Conservation (phyloP, 1,139 yeast genomes). For the Blastobotrys aristatus region DNA sequence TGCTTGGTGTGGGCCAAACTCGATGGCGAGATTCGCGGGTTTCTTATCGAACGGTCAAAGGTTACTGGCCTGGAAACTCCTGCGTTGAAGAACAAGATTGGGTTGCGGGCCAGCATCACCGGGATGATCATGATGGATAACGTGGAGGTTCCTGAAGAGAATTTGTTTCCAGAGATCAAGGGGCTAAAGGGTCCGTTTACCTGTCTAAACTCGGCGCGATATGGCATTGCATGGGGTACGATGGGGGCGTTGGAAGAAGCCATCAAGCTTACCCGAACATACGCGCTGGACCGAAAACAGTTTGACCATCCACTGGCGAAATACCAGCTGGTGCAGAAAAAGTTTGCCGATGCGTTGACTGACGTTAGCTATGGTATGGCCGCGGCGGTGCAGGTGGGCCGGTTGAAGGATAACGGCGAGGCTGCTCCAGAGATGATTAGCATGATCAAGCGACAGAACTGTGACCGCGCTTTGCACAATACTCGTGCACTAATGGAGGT, state of each 20-base stretch:
- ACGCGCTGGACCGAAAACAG: slow-evolving; percentile 40
- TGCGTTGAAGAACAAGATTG: slow-evolving; percentile 37
- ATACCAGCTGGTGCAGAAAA: slow-evolving; percentile 42
- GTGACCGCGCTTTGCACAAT: slow-evolving; percentile 39
- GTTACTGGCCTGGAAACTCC: slow-evolving; percentile 39
- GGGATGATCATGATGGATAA: slow-evolving; percentile 44
- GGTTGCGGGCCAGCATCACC: slow-evolving; percentile 42
- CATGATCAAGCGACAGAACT: slow-evolving; percentile 42
- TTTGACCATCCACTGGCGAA: slow-evolving; percentile 40
- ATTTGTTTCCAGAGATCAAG: slow-evolving; percentile 37
- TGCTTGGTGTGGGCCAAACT: slow-evolving; percentile 43
- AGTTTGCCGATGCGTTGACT: slow-evolving; percentile 42
- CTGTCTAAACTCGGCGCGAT: slow-evolving; percentile 42
- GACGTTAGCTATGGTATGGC: slow-evolving; percentile 39
- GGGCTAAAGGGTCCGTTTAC: slow-evolving; percentile 45
- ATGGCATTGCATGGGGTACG: slow-evolving; percentile 44
- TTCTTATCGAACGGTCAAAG: slow-evolving; percentile 37
- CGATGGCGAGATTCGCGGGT: slow-evolving; percentile 42
- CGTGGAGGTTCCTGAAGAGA: slow-evolving; percentile 42
- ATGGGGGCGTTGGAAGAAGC: slow-evolving; percentile 44
- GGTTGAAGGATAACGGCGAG: slow-evolving; percentile 38
- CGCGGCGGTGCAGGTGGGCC: slow-evolving; percentile 41
- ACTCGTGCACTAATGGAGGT: slow-evolving; percentile 40
- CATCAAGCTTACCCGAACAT: slow-evolving; percentile 36
- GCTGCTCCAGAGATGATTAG: slow-evolving; percentile 42